phyloP scores from a whole-genome alignment of 1,139 yeast genomes.

The Eremothecium gossypii region DNA sequence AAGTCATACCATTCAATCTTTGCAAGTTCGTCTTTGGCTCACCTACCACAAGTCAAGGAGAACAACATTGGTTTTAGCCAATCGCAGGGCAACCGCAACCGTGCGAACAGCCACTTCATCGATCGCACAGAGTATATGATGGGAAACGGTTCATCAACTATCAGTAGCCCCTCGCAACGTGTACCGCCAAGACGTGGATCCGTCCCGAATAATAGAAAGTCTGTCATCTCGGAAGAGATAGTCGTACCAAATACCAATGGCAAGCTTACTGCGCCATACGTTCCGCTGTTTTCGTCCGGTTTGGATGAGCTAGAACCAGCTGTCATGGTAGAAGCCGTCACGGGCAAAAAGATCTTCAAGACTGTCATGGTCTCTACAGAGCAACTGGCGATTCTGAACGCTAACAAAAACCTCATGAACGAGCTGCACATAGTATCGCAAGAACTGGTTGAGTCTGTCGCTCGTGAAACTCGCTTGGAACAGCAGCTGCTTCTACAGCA shows the following conservation, averaged over 20 bases:
- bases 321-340: background rate
- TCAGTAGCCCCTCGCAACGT: background rate
- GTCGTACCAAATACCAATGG: too few species aligned
- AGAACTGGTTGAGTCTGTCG: slow-evolving; percentile 63
- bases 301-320: slow-evolving; percentile 8
- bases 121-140: background rate
- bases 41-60: background rate
- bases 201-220: background rate
- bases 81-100: background rate
- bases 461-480: slow-evolving; percentile 54
- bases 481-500: slow-evolving; percentile 28
- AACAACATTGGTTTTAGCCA: background rate
- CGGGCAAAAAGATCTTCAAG: slow-evolving; percentile 8
- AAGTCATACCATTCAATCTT: slow-evolving; percentile 14
- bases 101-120: background rate
- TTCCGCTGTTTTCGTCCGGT: background rate
- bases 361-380: slow-evolving; percentile 41
- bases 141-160: background rate
- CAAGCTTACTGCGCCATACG: background rate
- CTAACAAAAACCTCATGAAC: slow-evolving; percentile 47
- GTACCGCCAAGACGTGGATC: background rate
- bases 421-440: slow-evolving; percentile 61
- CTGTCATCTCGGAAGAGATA: background rate
- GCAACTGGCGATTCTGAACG: slow-evolving; percentile 52
- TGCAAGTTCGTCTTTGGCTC: slow-evolving; percentile 9